Percentiles rank a stretch among this genome's conserved stretches.
Evolutionary conservation across 2,329 filamentous ascomycete genomes (phyloP).

Genomic region (Fusarium domesticum): DNA sequence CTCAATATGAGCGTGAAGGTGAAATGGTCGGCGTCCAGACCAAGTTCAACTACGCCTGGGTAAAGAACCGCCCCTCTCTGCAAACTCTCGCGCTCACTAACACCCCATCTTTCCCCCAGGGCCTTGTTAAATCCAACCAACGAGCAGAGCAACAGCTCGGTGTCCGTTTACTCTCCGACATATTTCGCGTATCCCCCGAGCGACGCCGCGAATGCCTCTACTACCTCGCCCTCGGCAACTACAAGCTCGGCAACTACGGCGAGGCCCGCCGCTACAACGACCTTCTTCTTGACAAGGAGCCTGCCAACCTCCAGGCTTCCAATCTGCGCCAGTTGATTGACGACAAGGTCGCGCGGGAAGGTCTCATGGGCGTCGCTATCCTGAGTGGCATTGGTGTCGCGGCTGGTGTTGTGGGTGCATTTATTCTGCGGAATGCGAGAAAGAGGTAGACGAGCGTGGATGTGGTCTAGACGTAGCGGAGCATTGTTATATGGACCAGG

Average conservation of each 20-base stretch:
- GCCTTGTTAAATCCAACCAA: constrained; percentile 86
- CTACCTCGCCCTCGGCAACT: constrained; percentile 95
- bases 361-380: constrained; percentile 90
- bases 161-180: constrained; percentile 89
- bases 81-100: too few species aligned
- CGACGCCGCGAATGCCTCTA: constrained; percentile 96
- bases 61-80: constrained; percentile 38
- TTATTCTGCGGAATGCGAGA: constrained; percentile 75
- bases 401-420: constrained; percentile 86
- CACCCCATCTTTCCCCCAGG: constrained; percentile 42
- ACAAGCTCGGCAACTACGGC: constrained; percentile 96
- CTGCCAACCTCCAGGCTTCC: constrained; percentile 82
- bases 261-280: constrained; percentile 96
- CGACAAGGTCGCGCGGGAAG: constrained; percentile 93
- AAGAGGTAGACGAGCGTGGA: constrained; percentile 43
- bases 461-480: neutral
- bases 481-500: constrained; percentile 9
- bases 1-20: constrained; percentile 96
- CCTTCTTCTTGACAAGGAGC: constrained; percentile 84
- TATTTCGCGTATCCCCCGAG: constrained; percentile 91
- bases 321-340: constrained; percentile 88
- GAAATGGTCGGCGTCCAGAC: constrained; percentile 96
- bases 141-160: constrained; percentile 90
- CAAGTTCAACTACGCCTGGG: constrained; percentile 99
- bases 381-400: constrained; percentile 89